Percentiles rank a stretch among this genome's conserved stretches.
Evolutionary conservation across 768 basidiomycete genomes (phyloP).

Genomic region (Mycena albidolilacea): DNA sequence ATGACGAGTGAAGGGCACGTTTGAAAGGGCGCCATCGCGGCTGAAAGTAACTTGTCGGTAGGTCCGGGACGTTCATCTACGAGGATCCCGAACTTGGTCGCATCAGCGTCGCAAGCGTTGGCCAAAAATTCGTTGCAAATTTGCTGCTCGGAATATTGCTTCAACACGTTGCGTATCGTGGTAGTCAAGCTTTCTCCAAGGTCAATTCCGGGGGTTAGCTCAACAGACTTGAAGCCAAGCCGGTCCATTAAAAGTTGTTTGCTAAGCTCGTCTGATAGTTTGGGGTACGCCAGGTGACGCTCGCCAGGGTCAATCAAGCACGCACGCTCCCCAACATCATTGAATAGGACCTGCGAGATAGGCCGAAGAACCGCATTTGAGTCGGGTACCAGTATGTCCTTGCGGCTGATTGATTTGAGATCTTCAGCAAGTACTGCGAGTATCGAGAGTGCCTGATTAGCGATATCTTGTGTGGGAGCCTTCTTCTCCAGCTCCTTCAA

Average conservation of each 20-base stretch:
- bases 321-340: slow-evolving; percentile 57
- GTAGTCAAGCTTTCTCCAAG: slow-evolving; percentile 61
- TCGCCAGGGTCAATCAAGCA: slow-evolving; percentile 42
- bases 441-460: slow-evolving; percentile 47
- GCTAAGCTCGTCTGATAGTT: slow-evolving; percentile 50
- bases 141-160: slow-evolving; percentile 59
- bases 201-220: slow-evolving; percentile 51
- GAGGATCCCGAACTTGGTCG: slow-evolving; percentile 58
- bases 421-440: slow-evolving; percentile 47
- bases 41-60: slow-evolving; percentile 47
- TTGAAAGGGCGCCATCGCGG: slow-evolving; percentile 53
- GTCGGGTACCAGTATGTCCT: slow-evolving; percentile 55
- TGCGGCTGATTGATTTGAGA: slow-evolving; percentile 43
- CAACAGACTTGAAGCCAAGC: slow-evolving; percentile 52
- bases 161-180: slow-evolving; percentile 59
- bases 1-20: slow-evolving; percentile 57
- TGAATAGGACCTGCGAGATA: slow-evolving; percentile 51
- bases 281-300: slow-evolving; percentile 48
- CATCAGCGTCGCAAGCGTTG: slow-evolving; percentile 67
- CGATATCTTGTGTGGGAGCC: slow-evolving; percentile 28
- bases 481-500: slow-evolving; percentile 41
- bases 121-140: slow-evolving; percentile 67
- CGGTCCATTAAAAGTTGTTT: slow-evolving; percentile 49
- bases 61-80: slow-evolving; percentile 49
- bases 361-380: slow-evolving; percentile 45